phyloP scores from a whole-genome alignment of 2,329 filamentous ascomycete species.

The Beauveria pseudobassiana region DNA sequence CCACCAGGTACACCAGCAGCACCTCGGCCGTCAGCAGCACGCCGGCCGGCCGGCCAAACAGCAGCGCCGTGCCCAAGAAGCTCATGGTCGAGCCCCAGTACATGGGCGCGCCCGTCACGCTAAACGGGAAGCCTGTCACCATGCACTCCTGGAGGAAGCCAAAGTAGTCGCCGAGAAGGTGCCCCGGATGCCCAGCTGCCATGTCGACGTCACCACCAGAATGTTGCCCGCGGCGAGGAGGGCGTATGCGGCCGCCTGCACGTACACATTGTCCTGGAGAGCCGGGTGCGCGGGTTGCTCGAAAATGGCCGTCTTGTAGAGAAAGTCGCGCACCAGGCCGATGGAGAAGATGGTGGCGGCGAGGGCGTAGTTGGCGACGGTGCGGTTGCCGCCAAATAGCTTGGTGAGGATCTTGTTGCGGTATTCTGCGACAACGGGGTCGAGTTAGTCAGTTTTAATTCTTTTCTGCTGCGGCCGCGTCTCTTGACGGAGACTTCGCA shows the following conservation, averaged over 20 bases:
- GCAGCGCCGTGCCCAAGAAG: conserved; percentile 80
- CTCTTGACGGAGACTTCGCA: background rate
- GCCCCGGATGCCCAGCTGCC: conserved; percentile 84
- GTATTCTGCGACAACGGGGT: conserved; percentile 58
- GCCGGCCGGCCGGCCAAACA: conserved; percentile 82
- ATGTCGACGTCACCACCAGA: conserved; percentile 84
- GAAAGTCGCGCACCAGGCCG: conserved; percentile 77
- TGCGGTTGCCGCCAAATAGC: conserved; percentile 70
- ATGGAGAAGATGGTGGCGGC: conserved; percentile 85
- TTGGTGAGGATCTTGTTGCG: conserved; percentile 82
- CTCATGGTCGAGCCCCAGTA: conserved; percentile 91
- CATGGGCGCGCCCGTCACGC: conserved; percentile 85
- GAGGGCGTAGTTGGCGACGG: conserved; percentile 80
- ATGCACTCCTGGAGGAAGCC: conserved; percentile 95
- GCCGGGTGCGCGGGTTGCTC: conserved; percentile 67
- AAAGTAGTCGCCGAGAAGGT: conserved; percentile 97
- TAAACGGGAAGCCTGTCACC: conserved; percentile 95
- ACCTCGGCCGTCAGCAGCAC: conserved; percentile 70
- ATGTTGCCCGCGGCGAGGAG: conserved; percentile 72
- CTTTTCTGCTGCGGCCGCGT: background rate
- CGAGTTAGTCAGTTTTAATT: conserved; percentile 12
- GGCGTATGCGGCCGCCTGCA: conserved; percentile 58
- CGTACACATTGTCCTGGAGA: conserved; percentile 49
- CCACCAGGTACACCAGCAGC: conserved; percentile 69
- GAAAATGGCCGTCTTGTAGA: conserved; percentile 79